A percentile compares a stretch with the other conserved stretches of the same genome.
Evolutionary conservation across 495 filamentous ascomycete genomes (phyloP).

Genomic region (Tuber brumale): DNA sequence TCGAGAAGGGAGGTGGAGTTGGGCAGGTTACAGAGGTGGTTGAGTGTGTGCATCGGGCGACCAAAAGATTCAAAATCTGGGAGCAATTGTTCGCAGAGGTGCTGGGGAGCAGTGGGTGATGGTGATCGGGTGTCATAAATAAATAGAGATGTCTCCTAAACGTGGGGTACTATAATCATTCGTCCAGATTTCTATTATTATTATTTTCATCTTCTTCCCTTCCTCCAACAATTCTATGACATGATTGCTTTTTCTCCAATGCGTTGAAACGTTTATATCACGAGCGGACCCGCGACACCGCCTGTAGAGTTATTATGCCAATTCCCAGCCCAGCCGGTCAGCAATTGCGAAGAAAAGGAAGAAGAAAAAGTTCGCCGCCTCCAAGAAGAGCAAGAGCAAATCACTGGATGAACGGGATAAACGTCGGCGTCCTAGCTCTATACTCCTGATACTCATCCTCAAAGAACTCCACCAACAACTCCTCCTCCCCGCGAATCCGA

Average conservation of each 20-base stretch:
- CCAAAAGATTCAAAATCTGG: slow-evolving; percentile 28
- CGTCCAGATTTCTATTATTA: background rate
- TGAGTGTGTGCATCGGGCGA: slow-evolving; percentile 33
- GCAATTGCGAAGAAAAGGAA: background rate
- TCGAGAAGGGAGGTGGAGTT: slow-evolving; percentile 42
- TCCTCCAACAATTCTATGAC: background rate
- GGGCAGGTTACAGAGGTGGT: slow-evolving; percentile 26
- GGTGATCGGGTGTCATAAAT: background rate
- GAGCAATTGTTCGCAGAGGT: slow-evolving; percentile 12
- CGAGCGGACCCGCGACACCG: background rate
- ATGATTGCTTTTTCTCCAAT: background rate
- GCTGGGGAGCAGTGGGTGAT: background rate
- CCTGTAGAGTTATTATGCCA: background rate
- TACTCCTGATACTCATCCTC: slow-evolving; percentile 74
- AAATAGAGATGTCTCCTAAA: background rate
- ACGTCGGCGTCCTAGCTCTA: slow-evolving; percentile 56
- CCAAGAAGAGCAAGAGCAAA: background rate
- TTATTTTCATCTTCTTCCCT: background rate
- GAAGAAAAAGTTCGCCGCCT: background rate
- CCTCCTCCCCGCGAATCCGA: slow-evolving; percentile 71
- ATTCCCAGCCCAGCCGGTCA: background rate
- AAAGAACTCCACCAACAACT: slow-evolving; percentile 71
- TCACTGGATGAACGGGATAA: slow-evolving; percentile 65
- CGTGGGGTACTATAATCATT: background rate
- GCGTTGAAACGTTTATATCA: background rate